Conservation (phyloP, 2,329 filamentous ascomycete species). For the Talaromyces sp. region DNA sequence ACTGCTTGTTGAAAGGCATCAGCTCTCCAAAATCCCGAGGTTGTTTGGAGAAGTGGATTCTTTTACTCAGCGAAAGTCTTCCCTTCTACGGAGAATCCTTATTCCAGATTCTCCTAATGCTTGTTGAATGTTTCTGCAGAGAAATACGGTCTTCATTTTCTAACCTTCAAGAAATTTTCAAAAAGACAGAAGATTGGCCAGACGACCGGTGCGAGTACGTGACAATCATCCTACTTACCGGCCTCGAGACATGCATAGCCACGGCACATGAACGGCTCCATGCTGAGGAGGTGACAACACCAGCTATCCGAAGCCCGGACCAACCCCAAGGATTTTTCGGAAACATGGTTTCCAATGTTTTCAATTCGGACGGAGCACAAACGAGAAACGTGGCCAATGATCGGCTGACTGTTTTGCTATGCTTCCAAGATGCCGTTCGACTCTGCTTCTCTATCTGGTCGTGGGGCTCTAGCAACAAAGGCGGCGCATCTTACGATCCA, state of each 20-base stretch:
- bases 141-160: conserved; percentile 70
- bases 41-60: conserved; percentile 86
- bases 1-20: conserved; percentile 76
- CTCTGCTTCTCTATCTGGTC: conserved; percentile 94
- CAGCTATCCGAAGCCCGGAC: conserved; percentile 69
- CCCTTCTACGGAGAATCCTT: conserved; percentile 78
- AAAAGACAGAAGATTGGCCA: conserved; percentile 31
- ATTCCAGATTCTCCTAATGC: conserved; percentile 82
- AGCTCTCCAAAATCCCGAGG: conserved; percentile 66
- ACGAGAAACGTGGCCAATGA: conserved; percentile 86
- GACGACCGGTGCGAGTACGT: conserved; percentile 52
- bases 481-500: conserved; percentile 49
- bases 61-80: conserved; percentile 74
- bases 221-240: conserved; percentile 77
- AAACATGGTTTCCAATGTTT: conserved; percentile 89
- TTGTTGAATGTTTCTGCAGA: conserved; percentile 82
- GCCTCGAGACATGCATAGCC: conserved; percentile 83
- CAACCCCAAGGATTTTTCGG: conserved; percentile 85
- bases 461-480: conserved; percentile 62
- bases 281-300: conserved; percentile 64
- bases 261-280: conserved; percentile 77
- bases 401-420: conserved; percentile 85
- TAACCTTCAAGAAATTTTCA: conserved; percentile 53
- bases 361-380: conserved; percentile 69
- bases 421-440: conserved; percentile 90